Conservation (phyloP, 1,139 yeast species). For the Kurtzmaniella natalensis region DNA sequence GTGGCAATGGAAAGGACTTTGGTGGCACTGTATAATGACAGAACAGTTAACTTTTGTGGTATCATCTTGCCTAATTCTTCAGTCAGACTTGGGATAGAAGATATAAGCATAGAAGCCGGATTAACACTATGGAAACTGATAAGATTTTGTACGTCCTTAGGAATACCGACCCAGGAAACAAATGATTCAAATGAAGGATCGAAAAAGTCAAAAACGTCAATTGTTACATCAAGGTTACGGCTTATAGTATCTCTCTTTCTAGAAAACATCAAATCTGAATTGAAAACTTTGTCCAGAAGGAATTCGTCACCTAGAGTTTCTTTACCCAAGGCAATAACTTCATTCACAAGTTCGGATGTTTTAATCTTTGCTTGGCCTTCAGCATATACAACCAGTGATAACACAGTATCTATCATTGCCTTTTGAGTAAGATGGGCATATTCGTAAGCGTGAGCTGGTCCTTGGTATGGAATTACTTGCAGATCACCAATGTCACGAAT, state of each 20-base stretch:
- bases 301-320: slow-evolving; percentile 54
- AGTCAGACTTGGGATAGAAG: slow-evolving; percentile 29
- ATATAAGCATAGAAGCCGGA: slow-evolving; percentile 27
- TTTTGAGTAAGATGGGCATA: slow-evolving; percentile 71
- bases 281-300: slow-evolving; percentile 62
- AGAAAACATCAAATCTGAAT: slow-evolving; percentile 79
- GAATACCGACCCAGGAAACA: slow-evolving; percentile 39
- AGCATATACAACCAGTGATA: slow-evolving; percentile 57
- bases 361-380: slow-evolving; percentile 64
- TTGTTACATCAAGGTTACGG: slow-evolving; percentile 53
- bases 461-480: slow-evolving; percentile 54
- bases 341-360: slow-evolving; percentile 57
- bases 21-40: slow-evolving; percentile 42
- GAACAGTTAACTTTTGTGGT: slow-evolving; percentile 39
- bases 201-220: slow-evolving; percentile 67
- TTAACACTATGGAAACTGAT: slow-evolving; percentile 18
- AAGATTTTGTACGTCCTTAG: slow-evolving; percentile 18
- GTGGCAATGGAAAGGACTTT: slow-evolving; percentile 44
- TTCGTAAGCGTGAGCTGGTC: slow-evolving; percentile 61
- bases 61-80: slow-evolving; percentile 29
- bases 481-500: slow-evolving; percentile 55
- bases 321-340: slow-evolving; percentile 63
- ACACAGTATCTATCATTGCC: slow-evolving; percentile 59
- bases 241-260: slow-evolving; percentile 62
- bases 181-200: slow-evolving; percentile 69